Evolutionary conservation across 139 green algal genomes (phyloP).

Genomic region (Coelastrella sp.): DNA sequence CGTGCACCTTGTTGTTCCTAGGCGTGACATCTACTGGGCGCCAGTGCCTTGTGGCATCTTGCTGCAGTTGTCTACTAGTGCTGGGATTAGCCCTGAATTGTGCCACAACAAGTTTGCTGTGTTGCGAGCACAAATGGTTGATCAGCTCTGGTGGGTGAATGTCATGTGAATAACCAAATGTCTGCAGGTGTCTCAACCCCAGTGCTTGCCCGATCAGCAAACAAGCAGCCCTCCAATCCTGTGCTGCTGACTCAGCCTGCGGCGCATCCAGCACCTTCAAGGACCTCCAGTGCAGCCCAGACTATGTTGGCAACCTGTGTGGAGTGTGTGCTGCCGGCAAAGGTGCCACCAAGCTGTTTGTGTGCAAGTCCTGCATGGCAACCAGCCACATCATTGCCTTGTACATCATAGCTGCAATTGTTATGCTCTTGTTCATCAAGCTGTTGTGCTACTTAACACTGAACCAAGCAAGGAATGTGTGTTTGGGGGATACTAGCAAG

Average conservation of each 20-base stretch:
- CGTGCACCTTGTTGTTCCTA: background rate
- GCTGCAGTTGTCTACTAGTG: too few species aligned
- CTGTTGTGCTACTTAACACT: background rate
- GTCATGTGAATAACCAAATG: too few species aligned
- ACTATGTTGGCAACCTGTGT: background rate
- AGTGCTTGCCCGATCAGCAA: background rate
- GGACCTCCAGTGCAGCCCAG: background rate
- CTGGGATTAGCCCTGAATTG: too few species aligned
- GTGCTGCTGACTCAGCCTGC: background rate
- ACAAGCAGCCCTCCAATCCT: background rate
- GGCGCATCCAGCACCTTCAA: background rate
- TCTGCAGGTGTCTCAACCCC: background rate
- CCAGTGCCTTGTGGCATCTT: background rate
- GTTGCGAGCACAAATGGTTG: too few species aligned
- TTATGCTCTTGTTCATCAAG: background rate
- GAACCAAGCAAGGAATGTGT: background rate
- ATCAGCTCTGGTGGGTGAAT: too few species aligned
- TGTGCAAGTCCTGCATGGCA: background rate
- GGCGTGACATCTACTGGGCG: too few species aligned
- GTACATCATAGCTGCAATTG: background rate
- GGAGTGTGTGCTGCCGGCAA: background rate
- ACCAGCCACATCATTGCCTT: background rate
- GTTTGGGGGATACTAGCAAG: background rate
- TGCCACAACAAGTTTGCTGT: too few species aligned
- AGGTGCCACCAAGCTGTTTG: background rate